Evolutionary conservation across 2,329 filamentous ascomycete species (phyloP), one percentile per base, ranked within the genome.

Genomic region (Colletotrichum caudatum): DNA sequence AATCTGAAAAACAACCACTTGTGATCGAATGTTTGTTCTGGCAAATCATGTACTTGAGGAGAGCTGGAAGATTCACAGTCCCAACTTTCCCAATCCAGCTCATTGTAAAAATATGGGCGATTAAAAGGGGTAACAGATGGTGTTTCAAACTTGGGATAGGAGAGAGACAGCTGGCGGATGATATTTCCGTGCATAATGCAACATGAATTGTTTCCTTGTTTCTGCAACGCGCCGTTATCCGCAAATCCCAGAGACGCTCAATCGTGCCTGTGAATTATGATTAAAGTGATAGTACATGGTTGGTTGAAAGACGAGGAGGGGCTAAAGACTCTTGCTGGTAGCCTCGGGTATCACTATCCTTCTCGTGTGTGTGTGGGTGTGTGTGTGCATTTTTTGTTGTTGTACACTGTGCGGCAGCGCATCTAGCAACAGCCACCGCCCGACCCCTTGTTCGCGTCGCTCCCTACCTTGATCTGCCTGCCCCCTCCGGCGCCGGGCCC

Each of bases 401-500:
- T 18, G 46, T 50, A 50, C 48, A 46, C 54, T 35, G 26, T 29
- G 54, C 23, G 39, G 48, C 63, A 56, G 60, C 29, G 73, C 64
- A 75, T 51, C 20, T 83, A 89, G 75, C 87, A 89, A 75, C 87
- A 89, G 4, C 84, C 83, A 11, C 83, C 82, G 16, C 77, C 80
- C 18, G 78, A 75, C 11, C 80, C 79, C 75, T 83, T 85, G 64
- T 74, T 80, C 8, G 81, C 80, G 14, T 83, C 78, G 12, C 75
- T 76, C 2, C 81, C 77, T 59, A 91, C 75, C 74, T 83, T 86
- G 20, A 90, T 82, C 71, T 85, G 82, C 74, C 81, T 78, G 69
- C 78, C 80, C 62, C 84, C 80, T 76, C 86, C 80, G 76, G 90
- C 80, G 74, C 88, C 81, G 75, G 91, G 81, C 65, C 92, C 91